phyloP scores from a whole-genome alignment of 2,329 filamentous ascomycete species.

The Aquanectria penicillioides region DNA sequence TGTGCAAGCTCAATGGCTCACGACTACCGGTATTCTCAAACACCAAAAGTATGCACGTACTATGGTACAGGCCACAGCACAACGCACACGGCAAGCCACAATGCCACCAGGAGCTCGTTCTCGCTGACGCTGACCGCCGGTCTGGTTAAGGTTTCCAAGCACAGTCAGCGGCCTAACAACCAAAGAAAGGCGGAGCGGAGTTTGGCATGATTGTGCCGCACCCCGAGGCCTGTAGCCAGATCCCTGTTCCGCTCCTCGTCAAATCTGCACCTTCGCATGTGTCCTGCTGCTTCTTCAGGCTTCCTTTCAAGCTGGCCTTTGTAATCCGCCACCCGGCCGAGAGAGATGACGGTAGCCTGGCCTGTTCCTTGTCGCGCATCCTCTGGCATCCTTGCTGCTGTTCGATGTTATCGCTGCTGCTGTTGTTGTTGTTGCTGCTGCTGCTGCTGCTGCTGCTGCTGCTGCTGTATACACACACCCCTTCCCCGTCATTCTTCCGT shows the following conservation, averaged over 20 bases:
- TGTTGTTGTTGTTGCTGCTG: too few species aligned
- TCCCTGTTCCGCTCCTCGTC: constrained; percentile 5
- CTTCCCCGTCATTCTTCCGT: neutral
- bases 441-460: constrained; percentile 1
- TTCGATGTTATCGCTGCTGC: too few species aligned
- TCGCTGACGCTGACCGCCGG: constrained; percentile 19
- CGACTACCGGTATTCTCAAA: too few species aligned
- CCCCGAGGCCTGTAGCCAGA: neutral
- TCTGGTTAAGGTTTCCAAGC: constrained; percentile 18
- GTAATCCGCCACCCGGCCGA: constrained; percentile 13
- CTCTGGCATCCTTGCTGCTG: too few species aligned
- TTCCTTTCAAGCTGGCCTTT: neutral
- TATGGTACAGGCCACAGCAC: neutral
- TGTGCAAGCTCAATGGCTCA: neutral
- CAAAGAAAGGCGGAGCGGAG: constrained; percentile 19
- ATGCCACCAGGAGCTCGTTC: constrained; percentile 1
- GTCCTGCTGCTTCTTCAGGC: constrained; percentile 7
- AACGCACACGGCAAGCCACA: constrained; percentile 6
- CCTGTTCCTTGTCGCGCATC: neutral
- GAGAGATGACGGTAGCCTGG: neutral
- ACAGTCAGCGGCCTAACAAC: constrained; percentile 18
- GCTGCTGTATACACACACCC: neutral
- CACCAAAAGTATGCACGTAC: constrained; percentile 2
- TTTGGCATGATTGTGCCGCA: constrained; percentile 2
- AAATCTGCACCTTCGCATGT: neutral